A percentile compares a stretch with the other conserved stretches of the same genome.
Conservation (phyloP, 306 rosid genomes). For the Coriaria nepalensis region DNA sequence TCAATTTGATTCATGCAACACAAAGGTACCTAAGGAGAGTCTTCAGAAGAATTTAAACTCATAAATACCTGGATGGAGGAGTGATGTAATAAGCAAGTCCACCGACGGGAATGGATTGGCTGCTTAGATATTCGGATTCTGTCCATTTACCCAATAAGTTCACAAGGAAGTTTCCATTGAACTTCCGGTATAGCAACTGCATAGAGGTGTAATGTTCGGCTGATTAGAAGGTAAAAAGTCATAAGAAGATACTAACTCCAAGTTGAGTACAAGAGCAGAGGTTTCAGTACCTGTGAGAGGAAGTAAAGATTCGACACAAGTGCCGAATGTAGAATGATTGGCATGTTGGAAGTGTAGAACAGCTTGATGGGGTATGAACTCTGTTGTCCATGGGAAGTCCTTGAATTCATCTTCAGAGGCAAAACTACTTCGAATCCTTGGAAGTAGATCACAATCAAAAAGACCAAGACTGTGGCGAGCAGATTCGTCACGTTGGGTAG, state of each 20-base stretch:
- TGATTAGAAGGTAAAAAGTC: background rate
- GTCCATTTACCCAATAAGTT: constrained; percentile 91
- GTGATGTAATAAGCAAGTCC: constrained; percentile 93
- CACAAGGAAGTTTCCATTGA: constrained; percentile 73
- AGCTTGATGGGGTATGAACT: constrained; percentile 93
- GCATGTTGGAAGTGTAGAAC: constrained; percentile 95
- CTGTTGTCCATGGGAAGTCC: constrained; percentile 94
- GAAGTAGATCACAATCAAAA: constrained; percentile 78
- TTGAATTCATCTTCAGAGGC: constrained; percentile 62
- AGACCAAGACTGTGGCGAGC: constrained; percentile 74
- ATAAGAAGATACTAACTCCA: background rate
- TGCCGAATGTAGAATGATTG: constrained; percentile 93
- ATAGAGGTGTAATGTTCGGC: constrained; percentile 1
- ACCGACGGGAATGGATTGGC: constrained; percentile 78
- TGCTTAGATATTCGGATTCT: constrained; percentile 87
- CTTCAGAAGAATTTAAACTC: too few relatives aligned
- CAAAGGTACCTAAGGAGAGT: too few relatives aligned
- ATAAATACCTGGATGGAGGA: constrained; percentile 73
- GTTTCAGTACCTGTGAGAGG: constrained; percentile 68
- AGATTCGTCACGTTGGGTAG: constrained; percentile 93
- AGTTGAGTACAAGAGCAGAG: constrained; percentile 5
- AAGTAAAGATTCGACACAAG: constrained; percentile 86
- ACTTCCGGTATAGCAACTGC: constrained; percentile 74
- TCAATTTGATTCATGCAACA: too few relatives aligned
- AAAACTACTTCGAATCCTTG: constrained; percentile 96